Evolutionary conservation across 2,329 filamentous ascomycete genomes (phyloP), one percentile per base, ranked within the genome.

Genomic region (Sclerotinia nivalis): DNA sequence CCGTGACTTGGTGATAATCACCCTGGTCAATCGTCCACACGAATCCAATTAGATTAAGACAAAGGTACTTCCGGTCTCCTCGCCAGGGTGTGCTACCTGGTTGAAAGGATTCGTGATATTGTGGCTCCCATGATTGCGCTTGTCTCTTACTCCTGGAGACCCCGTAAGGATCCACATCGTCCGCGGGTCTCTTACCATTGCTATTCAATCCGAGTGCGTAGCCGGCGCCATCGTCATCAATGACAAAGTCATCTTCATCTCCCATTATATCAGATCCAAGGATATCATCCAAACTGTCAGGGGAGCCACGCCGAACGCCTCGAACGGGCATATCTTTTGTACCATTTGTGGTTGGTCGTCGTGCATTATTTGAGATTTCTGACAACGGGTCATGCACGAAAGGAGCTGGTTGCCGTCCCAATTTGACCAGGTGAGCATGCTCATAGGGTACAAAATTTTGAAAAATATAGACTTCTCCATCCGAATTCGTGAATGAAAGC

Each of bases 11-110:
- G 78, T 98, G 89, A 75, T 95, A 91, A 0, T 91, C 92, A 77
- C 97, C 94, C 80, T 99, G 96, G 75, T 97, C 92, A 25, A 99
- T 93, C 0, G 95, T 98, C 93, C 96, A 99, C 12, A 97, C 92
- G 77, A 96, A 96, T 0, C 96, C 96, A 67, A 94, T 92, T 71
- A 99, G 83, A 78, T 98, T 98, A 54, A 98, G 86, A 77, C 93
- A 97, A 0, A 99, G 86, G 78, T 99, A 97, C 78, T 95, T 93
- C 73, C 96, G 87, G 79, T 97, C 96, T 1, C 96, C 96, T 72
- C 93, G 89, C 96, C 96, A 99, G 0, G 95, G 95, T 0, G 96
- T 99, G 68, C 93, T 94, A 1, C 96, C 95, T 0, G 95, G 93
- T 79, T 99, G 96, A 79, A 99, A 97, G 2, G 95, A 83, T 67